These are phyloP conservation scores for Aspergillus pseudotamarii DNA, from an alignment of 2,329 filamentous ascomycete genomes.

Conservation along the genomic window DNA sequence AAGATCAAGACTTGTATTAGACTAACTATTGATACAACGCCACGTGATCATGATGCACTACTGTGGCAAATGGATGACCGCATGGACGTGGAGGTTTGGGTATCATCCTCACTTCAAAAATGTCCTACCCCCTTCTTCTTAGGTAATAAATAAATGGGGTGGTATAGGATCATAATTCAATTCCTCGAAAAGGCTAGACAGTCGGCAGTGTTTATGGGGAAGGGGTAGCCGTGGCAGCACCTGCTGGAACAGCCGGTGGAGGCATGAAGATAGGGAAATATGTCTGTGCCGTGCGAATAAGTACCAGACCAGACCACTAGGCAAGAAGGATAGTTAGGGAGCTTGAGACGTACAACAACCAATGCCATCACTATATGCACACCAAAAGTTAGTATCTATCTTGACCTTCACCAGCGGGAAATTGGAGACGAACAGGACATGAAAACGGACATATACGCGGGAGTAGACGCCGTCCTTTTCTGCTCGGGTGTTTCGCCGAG, in stretches of 20 bases:
- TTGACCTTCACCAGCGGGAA: not conserved
- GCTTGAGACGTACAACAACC: slow-evolving; percentile 45
- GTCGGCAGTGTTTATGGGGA: slow-evolving; percentile 13
- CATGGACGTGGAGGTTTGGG: not conserved
- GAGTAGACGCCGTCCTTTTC: slow-evolving; percentile 66
- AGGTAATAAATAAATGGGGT: not conserved
- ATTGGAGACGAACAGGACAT: slow-evolving; percentile 68
- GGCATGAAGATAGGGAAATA: slow-evolving; percentile 69
- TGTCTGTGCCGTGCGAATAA: slow-evolving; percentile 45
- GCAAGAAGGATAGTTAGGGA: not conserved
- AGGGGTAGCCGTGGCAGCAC: slow-evolving; percentile 49
- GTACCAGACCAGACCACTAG: not conserved
- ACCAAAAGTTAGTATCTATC: slow-evolving; percentile 17
- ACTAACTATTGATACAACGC: slow-evolving; percentile 2
- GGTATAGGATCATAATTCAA: not conserved
- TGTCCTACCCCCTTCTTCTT: not conserved
- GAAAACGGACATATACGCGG: slow-evolving; percentile 72
- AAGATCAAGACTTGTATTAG: slow-evolving; percentile 2
- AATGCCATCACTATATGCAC: slow-evolving; percentile 61
- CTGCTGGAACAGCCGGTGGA: slow-evolving; percentile 44
- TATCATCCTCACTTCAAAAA: not conserved
- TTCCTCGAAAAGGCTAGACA: not conserved
- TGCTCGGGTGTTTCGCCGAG: slow-evolving; percentile 52
- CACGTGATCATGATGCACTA: not conserved
- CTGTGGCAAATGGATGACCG: slow-evolving; percentile 1